Evolutionary conservation across 345 rosid species (phyloP), one percentile per base, ranked within the genome.

Genomic region (Rhodamnia rubescens): DNA sequence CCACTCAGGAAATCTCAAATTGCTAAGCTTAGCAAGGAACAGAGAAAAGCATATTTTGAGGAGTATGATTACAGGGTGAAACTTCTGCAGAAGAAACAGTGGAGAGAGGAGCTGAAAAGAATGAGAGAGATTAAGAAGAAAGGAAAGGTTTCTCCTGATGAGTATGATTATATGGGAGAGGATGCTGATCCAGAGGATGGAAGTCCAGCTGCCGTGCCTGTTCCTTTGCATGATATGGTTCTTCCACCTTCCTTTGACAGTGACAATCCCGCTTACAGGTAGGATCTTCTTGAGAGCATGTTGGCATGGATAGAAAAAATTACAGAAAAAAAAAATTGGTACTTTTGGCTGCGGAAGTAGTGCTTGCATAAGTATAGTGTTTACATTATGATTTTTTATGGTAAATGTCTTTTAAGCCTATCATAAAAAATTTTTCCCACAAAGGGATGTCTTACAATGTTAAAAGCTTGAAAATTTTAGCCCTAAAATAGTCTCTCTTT

Each of bases 21-120:
- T 86, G 93, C 96, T 36, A 97, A 92, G 83, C 98, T 97, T 52
- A 93, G 92, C 87, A 95, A 91, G 84, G 97, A 94, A 50, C 98
- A 97, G 85, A 93, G 87, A 87, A 95, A 92, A 85, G 96, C 98
- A 53, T 97, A 97, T 85, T 88, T 94, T 16, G 98, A 95, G 90
- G 98, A 97, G 91, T 95, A 97, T 91, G 98, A 97, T 90, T 97
- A 97, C 85, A 89, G 98, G 80, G 98, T 97, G 89, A 97, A 97
- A 89, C 96, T 97, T 69, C 92, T 97, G 51, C 98, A 95, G 93
- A 95, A 93, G 90, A 95, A 95, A 90, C 97, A 97, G 86, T 93
- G 98, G 98, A 93, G 91, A 85, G 98, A 95, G 89, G 98, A 97
- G 90, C 84, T 94, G 85, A 93, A 88, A 89, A 93, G 95, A 89